Conservation (phyloP, 1,139 yeast species). For the Debaryomyces robertsiae region DNA sequence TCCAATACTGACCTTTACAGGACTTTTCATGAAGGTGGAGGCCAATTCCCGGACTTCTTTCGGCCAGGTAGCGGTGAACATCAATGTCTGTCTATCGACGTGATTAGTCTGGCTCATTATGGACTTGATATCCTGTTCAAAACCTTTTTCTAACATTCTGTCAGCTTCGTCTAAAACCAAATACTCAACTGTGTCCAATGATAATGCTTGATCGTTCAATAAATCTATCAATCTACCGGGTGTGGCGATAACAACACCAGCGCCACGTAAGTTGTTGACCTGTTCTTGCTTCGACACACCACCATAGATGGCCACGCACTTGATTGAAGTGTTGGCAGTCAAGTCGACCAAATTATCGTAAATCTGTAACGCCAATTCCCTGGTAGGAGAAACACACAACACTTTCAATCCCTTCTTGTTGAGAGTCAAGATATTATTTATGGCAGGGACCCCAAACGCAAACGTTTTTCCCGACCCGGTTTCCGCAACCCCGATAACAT, state of each 20-base stretch:
- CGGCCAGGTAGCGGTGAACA: slow-evolving; percentile 92
- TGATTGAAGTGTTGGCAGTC: slow-evolving; percentile 60
- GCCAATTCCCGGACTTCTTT: slow-evolving; percentile 93
- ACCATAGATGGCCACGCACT: slow-evolving; percentile 89
- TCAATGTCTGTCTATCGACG: slow-evolving; percentile 70
- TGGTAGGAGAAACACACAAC: slow-evolving; percentile 90
- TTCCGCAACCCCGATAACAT: slow-evolving; percentile 97
- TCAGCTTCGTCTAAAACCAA: slow-evolving; percentile 97
- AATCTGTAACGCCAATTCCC: slow-evolving; percentile 95
- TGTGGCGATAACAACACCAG: slow-evolving; percentile 87
- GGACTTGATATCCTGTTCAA: slow-evolving; percentile 90
- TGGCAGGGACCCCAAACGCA: slow-evolving; percentile 98
- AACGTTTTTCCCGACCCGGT: slow-evolving; percentile 98
- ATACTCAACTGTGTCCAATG: slow-evolving; percentile 68
- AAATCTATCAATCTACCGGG: slow-evolving; percentile 95
- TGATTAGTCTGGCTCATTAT: slow-evolving; percentile 62
- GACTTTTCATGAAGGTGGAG: slow-evolving; percentile 74
- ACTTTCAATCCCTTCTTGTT: slow-evolving; percentile 63
- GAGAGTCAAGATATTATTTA: slow-evolving; percentile 59
- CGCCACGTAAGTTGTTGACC: slow-evolving; percentile 59
- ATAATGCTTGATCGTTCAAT: slow-evolving; percentile 83
- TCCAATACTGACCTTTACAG: slow-evolving; percentile 91
- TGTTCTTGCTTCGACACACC: slow-evolving; percentile 97
- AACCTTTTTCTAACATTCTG: slow-evolving; percentile 94
- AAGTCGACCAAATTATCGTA: slow-evolving; percentile 77